A percentile compares a stretch with the other conserved stretches of the same genome.
phyloP scores from a whole-genome alignment of 805 yeast species.

The Zygoascus biomembranicola region DNA sequence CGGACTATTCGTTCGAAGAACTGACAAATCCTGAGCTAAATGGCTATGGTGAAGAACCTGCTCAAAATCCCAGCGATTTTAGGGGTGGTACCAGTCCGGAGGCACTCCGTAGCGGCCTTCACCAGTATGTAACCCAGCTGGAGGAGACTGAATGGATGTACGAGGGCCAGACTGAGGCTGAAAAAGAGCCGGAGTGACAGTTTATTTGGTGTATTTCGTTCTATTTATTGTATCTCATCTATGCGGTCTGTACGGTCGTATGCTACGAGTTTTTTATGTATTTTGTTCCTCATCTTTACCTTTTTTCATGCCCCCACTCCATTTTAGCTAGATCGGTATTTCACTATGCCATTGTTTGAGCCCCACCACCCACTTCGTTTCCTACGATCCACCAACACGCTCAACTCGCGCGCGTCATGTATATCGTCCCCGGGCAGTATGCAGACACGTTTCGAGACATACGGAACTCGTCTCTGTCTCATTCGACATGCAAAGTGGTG shows the following conservation, averaged over 20 bases:
- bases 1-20: background rate
- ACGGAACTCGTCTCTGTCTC: slow-evolving; percentile 66
- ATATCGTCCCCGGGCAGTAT: slow-evolving; percentile 63
- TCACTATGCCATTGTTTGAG: background rate
- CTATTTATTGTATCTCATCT: no score
- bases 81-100: background rate
- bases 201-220: no score
- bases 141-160: slow-evolving; percentile 5
- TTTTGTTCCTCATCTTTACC: no score
- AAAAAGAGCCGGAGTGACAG: no score
- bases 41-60: background rate
- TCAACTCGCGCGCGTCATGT: slow-evolving; percentile 41
- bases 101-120: background rate
- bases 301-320: no score
- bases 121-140: background rate
- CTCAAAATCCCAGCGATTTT: background rate
- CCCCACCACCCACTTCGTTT: background rate
- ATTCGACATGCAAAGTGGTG: slow-evolving; percentile 84
- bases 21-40: background rate
- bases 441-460: slow-evolving; percentile 60
- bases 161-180: background rate
- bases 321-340: no score
- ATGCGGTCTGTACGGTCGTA: no score
- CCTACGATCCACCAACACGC: background rate
- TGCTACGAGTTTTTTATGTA: no score